Evolutionary conservation across 176 grass and related monocot species (phyloP), one percentile per base, ranked within the genome.

Genomic region (Oryza nivara): DNA sequence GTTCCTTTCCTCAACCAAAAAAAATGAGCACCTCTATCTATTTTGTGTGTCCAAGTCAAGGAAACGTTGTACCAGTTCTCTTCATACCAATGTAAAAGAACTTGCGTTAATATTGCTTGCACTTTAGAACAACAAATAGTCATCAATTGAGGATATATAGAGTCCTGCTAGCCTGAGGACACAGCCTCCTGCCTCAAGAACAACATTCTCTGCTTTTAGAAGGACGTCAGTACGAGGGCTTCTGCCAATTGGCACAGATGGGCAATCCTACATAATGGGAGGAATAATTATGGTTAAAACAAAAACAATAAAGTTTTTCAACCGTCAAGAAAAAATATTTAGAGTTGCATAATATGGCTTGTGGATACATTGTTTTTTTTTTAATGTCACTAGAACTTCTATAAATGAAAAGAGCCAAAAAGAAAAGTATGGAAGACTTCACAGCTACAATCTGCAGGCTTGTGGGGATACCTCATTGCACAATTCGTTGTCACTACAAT

Each of bases 161-260:
- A 98, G 91, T 70, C 93, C 96, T 79, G 93, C 91, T 34, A 99
- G 89, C 83, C 93, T 99, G 80, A 99, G 44, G 80, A 99, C 89
- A 87, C 86, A 94, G 68, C 96, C 93, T 82, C 89, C 91, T 82
- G 80, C 84, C 44, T 90, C 91, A 60, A 96, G 71, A 91, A 89
- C 89, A 85, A 79, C 70, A 66, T 92, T 93, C 90, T 99, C 96
- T 46, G 92, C 93, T 79, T 86, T 96, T 75, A 96, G 51, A 88
- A 99, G 91, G 36, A 92, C 83, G 79, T 99, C 93, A 47, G 89
- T 91, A n/a, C 91, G 93, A 90, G 89, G 91, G 80, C 89, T 92
- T 79, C 80, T 90, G 84, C 93, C 93, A 88, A 92, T 79, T 43
- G 96, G 93, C 73, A 99, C 84, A 66, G 89, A 90, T 10, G 89